Evolutionary conservation across 768 basidiomycete genomes (phyloP).

Genomic region (Collybiopsis luxurians): DNA sequence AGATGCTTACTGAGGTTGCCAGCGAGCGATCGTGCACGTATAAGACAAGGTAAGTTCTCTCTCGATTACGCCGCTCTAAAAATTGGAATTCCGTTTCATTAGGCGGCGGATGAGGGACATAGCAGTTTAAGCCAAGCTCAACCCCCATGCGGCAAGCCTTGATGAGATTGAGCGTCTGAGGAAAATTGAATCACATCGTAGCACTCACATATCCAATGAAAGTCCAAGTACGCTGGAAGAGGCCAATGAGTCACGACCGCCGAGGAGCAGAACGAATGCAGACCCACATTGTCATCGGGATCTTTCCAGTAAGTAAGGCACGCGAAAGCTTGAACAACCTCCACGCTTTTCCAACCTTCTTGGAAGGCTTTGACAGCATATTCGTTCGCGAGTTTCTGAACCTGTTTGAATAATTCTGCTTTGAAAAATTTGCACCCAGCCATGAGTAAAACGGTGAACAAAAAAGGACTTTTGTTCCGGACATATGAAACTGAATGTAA

Average conservation of each 20-base stretch:
- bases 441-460: constrained; percentile 84
- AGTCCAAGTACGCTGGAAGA: constrained; percentile 72
- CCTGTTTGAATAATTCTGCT: constrained; percentile 60
- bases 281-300: constrained; percentile 74
- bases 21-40: constrained; percentile 73
- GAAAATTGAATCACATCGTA: not conserved
- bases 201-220: constrained; percentile 79
- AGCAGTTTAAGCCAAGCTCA: constrained; percentile 77
- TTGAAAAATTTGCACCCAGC: constrained; percentile 84
- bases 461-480: constrained; percentile 74
- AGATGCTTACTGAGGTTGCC: constrained; percentile 54
- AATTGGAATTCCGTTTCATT: constrained; percentile 65
- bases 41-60: constrained; percentile 82
- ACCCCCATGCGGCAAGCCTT: constrained; percentile 88
- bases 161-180: not conserved
- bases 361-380: constrained; percentile 77
- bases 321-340: constrained; percentile 86
- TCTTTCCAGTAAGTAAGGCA: constrained; percentile 91
- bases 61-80: constrained; percentile 78
- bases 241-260: constrained; percentile 11
- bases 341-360: constrained; percentile 77
- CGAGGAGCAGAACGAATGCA: constrained; percentile 9
- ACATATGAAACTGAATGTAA: constrained; percentile 80
- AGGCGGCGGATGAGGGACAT: constrained; percentile 48
- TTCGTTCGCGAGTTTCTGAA: constrained; percentile 71